Evolutionary conservation across 345 rosid genomes (phyloP), one percentile per base, ranked within the genome.

Genomic region (Aurinia saxatilis): DNA sequence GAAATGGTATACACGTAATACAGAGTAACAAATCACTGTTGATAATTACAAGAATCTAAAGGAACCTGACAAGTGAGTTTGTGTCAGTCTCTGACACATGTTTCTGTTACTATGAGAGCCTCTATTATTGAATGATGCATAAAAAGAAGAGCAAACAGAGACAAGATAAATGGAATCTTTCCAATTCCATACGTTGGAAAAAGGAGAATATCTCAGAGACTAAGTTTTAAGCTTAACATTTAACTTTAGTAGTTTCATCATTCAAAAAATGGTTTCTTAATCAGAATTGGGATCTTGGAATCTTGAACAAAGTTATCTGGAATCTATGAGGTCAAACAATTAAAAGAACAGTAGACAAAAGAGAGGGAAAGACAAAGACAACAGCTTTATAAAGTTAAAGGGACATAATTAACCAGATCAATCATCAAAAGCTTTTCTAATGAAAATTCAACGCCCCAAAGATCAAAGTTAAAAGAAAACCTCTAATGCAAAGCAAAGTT

Each of bases 51-150:
- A 67, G 68, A 50, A 67, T 59, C 63, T 39, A 72, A 60, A 39
- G 18, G 9, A 51, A 48, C 34, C 68, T 48, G 73, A 73, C 67
- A 44, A 55, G 34, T 52, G 67, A 55, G 69, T 31, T 36, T 38
- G 69, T 31, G 69, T 63, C 74, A 61, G 51, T 63, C 52, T 55
- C 74, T 70, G 69, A 70, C 69, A 63, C 79, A 79, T 57, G 60
- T 34, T 47, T 53, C 53, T 53, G 69, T 49, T 60, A 53, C 76
- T 60, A 56, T 60, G 52, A 30, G 65, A 74, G 65, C 51, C 80
- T 75, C 82, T 65, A 75, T 75, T 71, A 73, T 80, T 80, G 73
- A 72, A 73, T 56, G 73, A 59, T 55, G 63, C 77, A 75, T 68
- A 21, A 71, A 75, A 77, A 75, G 77, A 70, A 67, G 80, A 55